Conservation (phyloP, 106 monocot genomes). For the Allium fistulosum region DNA sequence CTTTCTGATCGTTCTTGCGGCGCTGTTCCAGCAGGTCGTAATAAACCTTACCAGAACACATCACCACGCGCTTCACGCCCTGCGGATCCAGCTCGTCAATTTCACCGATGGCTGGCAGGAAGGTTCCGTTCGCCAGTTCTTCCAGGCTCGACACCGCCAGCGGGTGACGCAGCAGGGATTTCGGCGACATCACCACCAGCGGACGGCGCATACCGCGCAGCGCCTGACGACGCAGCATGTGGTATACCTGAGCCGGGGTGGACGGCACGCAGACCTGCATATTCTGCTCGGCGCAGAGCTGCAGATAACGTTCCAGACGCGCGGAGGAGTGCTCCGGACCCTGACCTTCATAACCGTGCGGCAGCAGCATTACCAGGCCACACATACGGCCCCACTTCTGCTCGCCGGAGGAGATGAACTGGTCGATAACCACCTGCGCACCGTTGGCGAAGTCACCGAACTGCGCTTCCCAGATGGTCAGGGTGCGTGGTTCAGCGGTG, state of each 20-base stretch:
- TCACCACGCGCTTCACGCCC: too few species aligned
- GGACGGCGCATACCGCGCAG: too few species aligned
- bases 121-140: too few species aligned
- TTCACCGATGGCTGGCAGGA: too few species aligned
- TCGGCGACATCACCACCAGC: too few species aligned
- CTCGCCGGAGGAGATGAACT: constrained; percentile 5
- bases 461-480: constrained; percentile 6
- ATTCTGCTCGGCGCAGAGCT: constrained; percentile 4
- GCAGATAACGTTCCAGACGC: constrained; percentile 3
- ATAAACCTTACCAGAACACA: too few species aligned
- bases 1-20: too few species aligned
- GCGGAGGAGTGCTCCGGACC: constrained; percentile 3
- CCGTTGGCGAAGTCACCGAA: constrained; percentile 6
- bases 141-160: too few species aligned
- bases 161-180: too few species aligned
- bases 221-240: constrained; percentile 10
- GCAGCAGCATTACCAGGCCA: constrained; percentile 4
- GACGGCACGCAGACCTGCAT: not conserved
- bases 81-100: too few species aligned
- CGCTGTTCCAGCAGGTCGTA: too few species aligned
- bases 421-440: not conserved
- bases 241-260: not conserved
- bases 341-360: not conserved
- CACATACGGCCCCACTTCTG: constrained; percentile 1
- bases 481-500: too few species aligned